Base-by-base conservation (phyloP, 768 basidiomycete genomes). In the Amanita thiersii region DNA sequence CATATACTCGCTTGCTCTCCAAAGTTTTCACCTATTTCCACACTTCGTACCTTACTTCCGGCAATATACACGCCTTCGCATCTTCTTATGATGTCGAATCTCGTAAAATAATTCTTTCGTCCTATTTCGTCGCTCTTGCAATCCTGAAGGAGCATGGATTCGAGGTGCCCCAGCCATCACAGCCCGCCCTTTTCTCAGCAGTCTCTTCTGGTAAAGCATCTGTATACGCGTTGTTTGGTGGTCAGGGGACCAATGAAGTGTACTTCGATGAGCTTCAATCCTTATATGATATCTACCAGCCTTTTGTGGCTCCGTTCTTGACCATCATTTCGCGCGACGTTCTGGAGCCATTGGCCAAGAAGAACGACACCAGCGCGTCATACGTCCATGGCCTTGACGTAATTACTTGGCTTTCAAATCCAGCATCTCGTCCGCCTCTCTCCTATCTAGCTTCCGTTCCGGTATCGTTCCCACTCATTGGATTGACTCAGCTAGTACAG, bases 201-300 rank as follows among this genome's bases (percentile, higher is more conserved):
- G 77, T 77, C 24, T 54, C 63, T 34, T 58, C 69, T n/a, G 74
- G 76, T 34, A 73, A 81, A 32, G 82, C 77, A 40, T 85, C 74
- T 35, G 66, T 97, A 52, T 97, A 86, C 63, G 94, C 90, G 39
- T 69, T 99, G 29, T 99, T 99, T 57, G 94, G 94, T 39, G 96
- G 96, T 10, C 96, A 99, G 63, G 96, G 96, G 44, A 89, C 86
- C 45, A 98, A 98, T 62, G 96, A 98, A 57, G 86, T 94, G 46
- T 99, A 98, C 68, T 91, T 97, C 59, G 88, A 94, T 59, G 96
- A 98, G 60, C 74, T 99, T 14, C 87, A 94, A 65, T 66, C 71
- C 37, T 80, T 98, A 39, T 92, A 87, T 63, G 85, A 96, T 63
- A 86, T 78, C 47, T 98, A 99, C 72, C 77, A 70, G 48, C 84